These are phyloP conservation scores for Apostasia shenzhenica DNA, from an alignment of 106 monocot species.

Conservation along the genomic window DNA sequence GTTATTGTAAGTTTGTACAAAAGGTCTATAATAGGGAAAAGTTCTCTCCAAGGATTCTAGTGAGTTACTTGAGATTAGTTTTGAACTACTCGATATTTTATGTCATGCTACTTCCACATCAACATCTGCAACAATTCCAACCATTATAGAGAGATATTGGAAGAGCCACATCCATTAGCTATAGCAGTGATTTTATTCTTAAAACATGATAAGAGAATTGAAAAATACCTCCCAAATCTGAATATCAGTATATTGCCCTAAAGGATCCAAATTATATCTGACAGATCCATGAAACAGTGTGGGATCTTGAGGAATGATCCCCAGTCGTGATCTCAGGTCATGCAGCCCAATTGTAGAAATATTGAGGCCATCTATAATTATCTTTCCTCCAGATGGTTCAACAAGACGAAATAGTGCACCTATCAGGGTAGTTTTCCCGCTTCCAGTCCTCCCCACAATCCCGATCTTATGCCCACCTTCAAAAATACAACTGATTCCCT, in stretches of 20 bases:
- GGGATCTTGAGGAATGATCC: constrained; percentile 97
- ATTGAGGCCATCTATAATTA: constrained; percentile 64
- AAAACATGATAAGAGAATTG: background rate
- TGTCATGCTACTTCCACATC: too few species aligned
- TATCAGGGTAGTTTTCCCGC: constrained; percentile 83
- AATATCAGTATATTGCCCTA: constrained; percentile 52
- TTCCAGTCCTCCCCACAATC: constrained; percentile 88
- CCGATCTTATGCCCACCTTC: constrained; percentile 80
- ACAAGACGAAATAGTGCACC: constrained; percentile 77
- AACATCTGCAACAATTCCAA: too few species aligned
- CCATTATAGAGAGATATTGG: background rate
- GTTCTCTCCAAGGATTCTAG: too few species aligned
- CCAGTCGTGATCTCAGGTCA: constrained; percentile 73
- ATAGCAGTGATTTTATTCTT: background rate
- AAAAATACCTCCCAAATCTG: constrained; percentile 84
- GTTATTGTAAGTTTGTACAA: too few species aligned
- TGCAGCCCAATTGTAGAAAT: constrained; percentile 78
- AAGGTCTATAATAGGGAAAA: too few species aligned
- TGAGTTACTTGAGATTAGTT: too few species aligned
- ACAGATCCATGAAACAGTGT: constrained; percentile 89
- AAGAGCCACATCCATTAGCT: background rate
- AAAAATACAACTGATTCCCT: constrained; percentile 75
- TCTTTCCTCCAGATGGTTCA: constrained; percentile 62
- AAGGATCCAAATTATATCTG: constrained; percentile 82
- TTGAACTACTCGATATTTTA: too few species aligned